phyloP scores from a whole-genome alignment of 305 asterid species.

The Solanum hybrid region DNA sequence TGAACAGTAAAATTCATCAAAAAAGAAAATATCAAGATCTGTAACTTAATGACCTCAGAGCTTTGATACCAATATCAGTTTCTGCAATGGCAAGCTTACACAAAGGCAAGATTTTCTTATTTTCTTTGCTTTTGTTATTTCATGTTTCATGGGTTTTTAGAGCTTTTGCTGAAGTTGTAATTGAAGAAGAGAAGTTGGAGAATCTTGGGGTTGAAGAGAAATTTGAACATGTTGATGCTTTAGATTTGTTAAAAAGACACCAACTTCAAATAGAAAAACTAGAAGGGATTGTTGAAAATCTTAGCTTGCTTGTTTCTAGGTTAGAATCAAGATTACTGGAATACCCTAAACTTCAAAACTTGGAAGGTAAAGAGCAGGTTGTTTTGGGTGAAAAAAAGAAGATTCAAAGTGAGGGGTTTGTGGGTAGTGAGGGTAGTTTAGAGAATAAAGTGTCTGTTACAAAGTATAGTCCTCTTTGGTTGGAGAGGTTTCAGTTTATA shows the following conservation, averaged over 20 bases:
- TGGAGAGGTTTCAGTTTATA: slow-evolving; percentile 77
- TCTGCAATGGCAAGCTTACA: slow-evolving; percentile 42
- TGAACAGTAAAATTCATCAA: neutral
- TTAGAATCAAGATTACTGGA: slow-evolving; percentile 51
- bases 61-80: slow-evolving; percentile 3
- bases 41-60: neutral
- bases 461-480: slow-evolving; percentile 71
- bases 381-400: neutral
- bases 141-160: slow-evolving; percentile 25
- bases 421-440: slow-evolving; percentile 18
- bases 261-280: slow-evolving; percentile 56
- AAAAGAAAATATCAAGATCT: slow-evolving; percentile 10
- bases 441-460: slow-evolving; percentile 30
- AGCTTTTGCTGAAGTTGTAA: slow-evolving; percentile 37
- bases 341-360: slow-evolving; percentile 11
- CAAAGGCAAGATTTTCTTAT: slow-evolving; percentile 64
- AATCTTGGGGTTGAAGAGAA: slow-evolving; percentile 17
- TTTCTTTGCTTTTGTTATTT: slow-evolving; percentile 30
- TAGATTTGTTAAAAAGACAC: slow-evolving; percentile 38
- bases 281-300: slow-evolving; percentile 52
- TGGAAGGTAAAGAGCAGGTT: slow-evolving; percentile 7
- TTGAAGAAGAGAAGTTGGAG: slow-evolving; percentile 12
- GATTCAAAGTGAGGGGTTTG: slow-evolving; percentile 2
- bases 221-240: slow-evolving; percentile 16
- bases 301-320: slow-evolving; percentile 48